Conservation (phyloP, 768 basidiomycete species). For the Leccinum barrowsii region DNA sequence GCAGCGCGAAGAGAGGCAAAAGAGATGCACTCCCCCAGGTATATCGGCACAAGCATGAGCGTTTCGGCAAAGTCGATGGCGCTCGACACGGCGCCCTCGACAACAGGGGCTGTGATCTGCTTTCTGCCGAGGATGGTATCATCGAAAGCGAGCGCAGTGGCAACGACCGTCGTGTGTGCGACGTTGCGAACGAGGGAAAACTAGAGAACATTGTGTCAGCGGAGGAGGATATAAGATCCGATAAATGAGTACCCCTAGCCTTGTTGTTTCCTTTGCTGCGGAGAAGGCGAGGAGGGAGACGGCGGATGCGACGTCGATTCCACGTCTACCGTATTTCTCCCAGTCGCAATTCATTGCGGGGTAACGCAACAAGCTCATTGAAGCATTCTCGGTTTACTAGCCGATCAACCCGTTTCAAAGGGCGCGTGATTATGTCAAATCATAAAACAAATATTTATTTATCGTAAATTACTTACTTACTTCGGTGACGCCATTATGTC, state of each 20-base stretch:
- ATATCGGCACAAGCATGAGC: slow-evolving; percentile 70
- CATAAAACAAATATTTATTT: neutral
- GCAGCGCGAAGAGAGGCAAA: slow-evolving; percentile 73
- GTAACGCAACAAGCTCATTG: neutral
- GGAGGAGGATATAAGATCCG: slow-evolving; percentile 2
- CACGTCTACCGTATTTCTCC: slow-evolving; percentile 47
- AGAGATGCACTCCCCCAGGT: slow-evolving; percentile 72
- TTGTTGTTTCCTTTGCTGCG: slow-evolving; percentile 63
- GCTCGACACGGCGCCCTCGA: slow-evolving; percentile 56
- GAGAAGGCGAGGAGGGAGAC: slow-evolving; percentile 64
- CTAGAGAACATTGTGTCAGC: slow-evolving; percentile 34
- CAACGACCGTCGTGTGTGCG: slow-evolving; percentile 52
- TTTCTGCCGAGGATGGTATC: slow-evolving; percentile 62
- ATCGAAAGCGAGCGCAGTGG: slow-evolving; percentile 61
- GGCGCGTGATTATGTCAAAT: slow-evolving; percentile 20
- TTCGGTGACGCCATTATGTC: neutral
- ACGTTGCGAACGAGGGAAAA: slow-evolving; percentile 67
- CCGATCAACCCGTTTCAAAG: neutral
- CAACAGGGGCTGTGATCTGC: slow-evolving; percentile 52
- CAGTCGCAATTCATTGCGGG: slow-evolving; percentile 33
- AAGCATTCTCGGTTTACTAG: neutral
- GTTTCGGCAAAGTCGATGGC: slow-evolving; percentile 66
- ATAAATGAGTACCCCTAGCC: slow-evolving; percentile 54
- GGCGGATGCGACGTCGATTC: slow-evolving; percentile 64
- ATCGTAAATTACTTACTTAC: neutral